Base-by-base conservation (phyloP, 306 rosid genomes). In the Boehmeria nivea region DNA sequence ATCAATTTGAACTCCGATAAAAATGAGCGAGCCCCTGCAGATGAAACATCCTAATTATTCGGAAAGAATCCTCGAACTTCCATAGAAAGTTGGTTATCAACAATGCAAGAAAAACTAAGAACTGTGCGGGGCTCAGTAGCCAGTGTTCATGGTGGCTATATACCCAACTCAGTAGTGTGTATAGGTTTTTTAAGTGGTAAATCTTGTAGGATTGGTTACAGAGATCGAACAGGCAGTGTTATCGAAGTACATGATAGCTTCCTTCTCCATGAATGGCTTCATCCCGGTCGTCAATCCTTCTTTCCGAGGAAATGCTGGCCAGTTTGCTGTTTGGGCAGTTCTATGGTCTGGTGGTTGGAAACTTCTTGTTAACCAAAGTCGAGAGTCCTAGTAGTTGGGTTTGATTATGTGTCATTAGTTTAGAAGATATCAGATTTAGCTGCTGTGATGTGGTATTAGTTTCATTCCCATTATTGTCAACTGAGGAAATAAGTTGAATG, bases 1-100 rank as follows among this genome's bases (percentile, higher is more conserved):
- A 71, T 70, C 77, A 81, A 83, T 73, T 80, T 76, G 70, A 83
- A 74, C 72, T 62, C 86, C n/a, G 85, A 81, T 50, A 79, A 63
- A 74, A 76, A 63, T 6, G 86, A 71, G 67, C 83, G 44, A 37
- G 77, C 83, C 28, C 80, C 83, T 38, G 75, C 84, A 13, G 83
- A 76, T 62, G 74, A 82, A 25, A 51, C 82, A 43, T 63, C 88
- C 72, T 85, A 61, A 61, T 57, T 40, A 33, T 14, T 57, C 24
- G 2, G 50, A 55, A 57, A 57, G 61, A 43, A 22, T 20, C 59
- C 19, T 51, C 59, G 3, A 42, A 54, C 26, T 47, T 40, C 48
- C 59, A 7, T 28, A 53, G 60, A 42, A 55, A 8, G 13, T 66
- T 54, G 42, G 22, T 20, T 60, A 53, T 55, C 54, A n/a, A n/a